Base-by-base conservation (phyloP, 169 alveolate genomes). In the Plasmodium gaboni region DNA sequence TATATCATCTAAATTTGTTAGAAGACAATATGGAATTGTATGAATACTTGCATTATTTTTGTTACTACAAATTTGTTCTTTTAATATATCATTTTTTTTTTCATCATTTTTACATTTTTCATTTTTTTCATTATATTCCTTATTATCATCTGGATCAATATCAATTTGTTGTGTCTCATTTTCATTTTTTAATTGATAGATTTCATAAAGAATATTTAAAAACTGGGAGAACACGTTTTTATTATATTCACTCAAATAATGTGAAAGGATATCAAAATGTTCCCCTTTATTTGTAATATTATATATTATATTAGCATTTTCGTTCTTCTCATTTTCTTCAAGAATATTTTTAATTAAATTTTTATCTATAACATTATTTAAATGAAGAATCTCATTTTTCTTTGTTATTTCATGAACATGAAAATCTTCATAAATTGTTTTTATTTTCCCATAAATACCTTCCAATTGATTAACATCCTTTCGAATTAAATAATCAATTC, bases 331-430 rank as follows among this genome's bases (percentile, higher is more conserved):
- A 68, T 55, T 83, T 10, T 83, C 86, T 48, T 44, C 68, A 19
- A 83, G 15, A 57, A 69, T 69, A 55, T 32, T 17, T 22, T 69
- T 70, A 68, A 83, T 83, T 68, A 57, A 68, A 48, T 88, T 71
- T 44, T 74, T 71, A 63, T 92, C 60, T 68, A 89, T 88, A 24
- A 92, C 57, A 17, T 74, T 57, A 26, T 87, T 64, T 67, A 92
- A 60, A 22, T 65, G 50, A 19, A 92, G 87, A 6, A 92, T 72
- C 19, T 73, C 51, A 55, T 86, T 87, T 64, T 76, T 68, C 64
- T 46, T 88, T 19, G 90, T 72, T 28, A 92, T 87, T 88, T 92
- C 95, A 51, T 88, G 89, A 8, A 92, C 95, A 70, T 92, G 95
- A 51, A 92, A 92, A 72, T 92, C 95, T 87, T 92, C 95, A 42